Conservation (phyloP, 1,284 basidiomycete genomes). For the Salmacisia buchloeana region DNA sequence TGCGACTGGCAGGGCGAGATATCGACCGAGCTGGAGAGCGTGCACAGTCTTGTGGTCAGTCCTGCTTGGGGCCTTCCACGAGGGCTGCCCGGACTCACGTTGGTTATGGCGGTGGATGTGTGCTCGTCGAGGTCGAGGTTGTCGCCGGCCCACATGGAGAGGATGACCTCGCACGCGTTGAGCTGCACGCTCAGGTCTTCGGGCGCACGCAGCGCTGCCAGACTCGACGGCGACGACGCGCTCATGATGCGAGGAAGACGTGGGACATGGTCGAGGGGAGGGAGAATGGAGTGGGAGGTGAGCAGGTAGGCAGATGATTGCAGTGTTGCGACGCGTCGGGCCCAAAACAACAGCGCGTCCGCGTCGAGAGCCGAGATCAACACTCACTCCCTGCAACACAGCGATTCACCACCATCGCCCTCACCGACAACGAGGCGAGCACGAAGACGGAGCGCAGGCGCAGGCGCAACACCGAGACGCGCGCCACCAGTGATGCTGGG, state of each 20-base stretch:
- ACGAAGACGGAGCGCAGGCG: background rate
- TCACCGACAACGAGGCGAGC: too few species aligned
- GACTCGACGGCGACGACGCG: background rate
- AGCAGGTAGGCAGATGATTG: too few species aligned
- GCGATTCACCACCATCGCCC: too few species aligned
- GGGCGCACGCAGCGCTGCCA: conserved; percentile 16
- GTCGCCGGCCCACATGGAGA: conserved; percentile 32
- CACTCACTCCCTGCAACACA: too few species aligned
- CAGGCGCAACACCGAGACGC: too few species aligned
- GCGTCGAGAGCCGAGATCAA: too few species aligned
- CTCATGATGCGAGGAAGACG: background rate
- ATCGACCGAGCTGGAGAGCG: conserved; percentile 20
- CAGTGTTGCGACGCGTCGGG: too few species aligned
- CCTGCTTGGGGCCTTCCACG: too few species aligned
- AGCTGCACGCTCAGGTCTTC: conserved; percentile 18
- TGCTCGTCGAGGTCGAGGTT: conserved; percentile 20
- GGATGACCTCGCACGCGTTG: conserved; percentile 23
- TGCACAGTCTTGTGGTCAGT: too few species aligned
- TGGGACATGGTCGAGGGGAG: background rate
- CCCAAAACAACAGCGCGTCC: too few species aligned
- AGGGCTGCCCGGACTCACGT: background rate
- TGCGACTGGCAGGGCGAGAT: conserved; percentile 19
- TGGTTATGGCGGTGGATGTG: background rate
- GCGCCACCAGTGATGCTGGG: too few species aligned
- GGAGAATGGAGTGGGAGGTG: background rate